phyloP scores from a whole-genome alignment of 768 basidiomycete genomes.

The Fistulinella prunicolor region DNA sequence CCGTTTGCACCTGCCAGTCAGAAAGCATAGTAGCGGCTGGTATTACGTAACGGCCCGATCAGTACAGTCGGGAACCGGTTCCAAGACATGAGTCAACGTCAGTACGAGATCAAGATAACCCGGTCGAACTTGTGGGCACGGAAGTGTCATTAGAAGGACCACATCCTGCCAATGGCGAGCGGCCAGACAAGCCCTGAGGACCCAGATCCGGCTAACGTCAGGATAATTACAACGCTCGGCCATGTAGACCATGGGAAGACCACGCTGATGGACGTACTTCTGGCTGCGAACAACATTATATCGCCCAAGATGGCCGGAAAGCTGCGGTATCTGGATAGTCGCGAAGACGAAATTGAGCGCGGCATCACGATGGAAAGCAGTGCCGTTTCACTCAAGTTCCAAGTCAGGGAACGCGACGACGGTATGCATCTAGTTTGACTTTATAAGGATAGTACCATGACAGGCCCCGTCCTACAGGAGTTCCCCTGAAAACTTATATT shows the following conservation, averaged over 20 bases:
- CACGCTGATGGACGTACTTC: constrained; percentile 89
- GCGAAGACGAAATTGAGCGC: constrained; percentile 96
- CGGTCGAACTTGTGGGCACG: background rate
- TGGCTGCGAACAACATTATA: constrained; percentile 98
- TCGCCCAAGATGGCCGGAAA: constrained; percentile 94
- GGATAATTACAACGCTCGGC: constrained; percentile 82
- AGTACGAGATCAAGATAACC: too few species aligned
- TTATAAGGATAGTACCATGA: constrained; percentile 26
- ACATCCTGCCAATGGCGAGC: constrained; percentile 21
- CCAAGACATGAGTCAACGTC: too few species aligned
- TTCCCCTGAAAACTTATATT: constrained; percentile 64
- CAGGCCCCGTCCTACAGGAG: constrained; percentile 46
- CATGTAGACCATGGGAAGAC: constrained; percentile 98
- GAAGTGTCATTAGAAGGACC: background rate
- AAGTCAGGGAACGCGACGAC: constrained; percentile 64
- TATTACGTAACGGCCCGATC: too few species aligned
- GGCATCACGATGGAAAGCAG: constrained; percentile 99
- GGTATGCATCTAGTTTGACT: constrained; percentile 44
- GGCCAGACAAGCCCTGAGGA: constrained; percentile 12
- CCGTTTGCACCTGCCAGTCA: too few species aligned
- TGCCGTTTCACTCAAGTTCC: constrained; percentile 87
- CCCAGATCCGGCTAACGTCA: constrained; percentile 46
- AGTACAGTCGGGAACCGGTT: too few species aligned
- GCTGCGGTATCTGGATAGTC: constrained; percentile 89
- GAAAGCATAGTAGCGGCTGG: too few species aligned